phyloP scores from a whole-genome alignment of 106 monocot genomes.

The Phalaenopsis aphrodite region DNA sequence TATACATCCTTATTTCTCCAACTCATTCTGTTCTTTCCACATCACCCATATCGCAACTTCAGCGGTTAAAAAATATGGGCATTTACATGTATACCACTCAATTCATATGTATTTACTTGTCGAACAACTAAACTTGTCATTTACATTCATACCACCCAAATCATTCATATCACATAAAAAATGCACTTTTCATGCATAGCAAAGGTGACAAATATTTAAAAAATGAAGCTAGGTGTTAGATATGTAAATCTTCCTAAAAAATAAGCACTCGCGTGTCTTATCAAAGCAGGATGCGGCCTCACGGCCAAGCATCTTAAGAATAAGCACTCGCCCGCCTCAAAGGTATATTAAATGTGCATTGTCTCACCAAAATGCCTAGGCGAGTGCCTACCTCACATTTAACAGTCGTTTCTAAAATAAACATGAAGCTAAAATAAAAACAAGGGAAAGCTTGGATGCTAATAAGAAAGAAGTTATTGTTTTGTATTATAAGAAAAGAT shows the following conservation, averaged over 20 bases:
- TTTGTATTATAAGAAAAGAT: background rate
- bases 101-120: too few relatives aligned
- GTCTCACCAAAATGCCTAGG: background rate
- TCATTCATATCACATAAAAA: too few relatives aligned
- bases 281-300: background rate
- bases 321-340: background rate
- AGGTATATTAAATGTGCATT: too few relatives aligned
- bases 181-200: too few relatives aligned
- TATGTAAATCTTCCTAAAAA: background rate
- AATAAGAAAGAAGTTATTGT: background rate
- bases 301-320: background rate
- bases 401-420: background rate
- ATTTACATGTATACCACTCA: too few relatives aligned
- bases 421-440: background rate
- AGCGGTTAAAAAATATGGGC: background rate
- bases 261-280: background rate
- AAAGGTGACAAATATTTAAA: too few relatives aligned
- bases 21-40: background rate
- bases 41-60: background rate
- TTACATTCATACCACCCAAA: too few relatives aligned
- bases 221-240: too few relatives aligned
- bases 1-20: background rate
- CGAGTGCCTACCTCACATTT: background rate
- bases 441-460: background rate
- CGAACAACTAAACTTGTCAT: too few relatives aligned